A percentile compares a stretch with the other conserved stretches of the same genome.
These are phyloP conservation scores for Pseudocercospora eumusae DNA, from an alignment of 2,329 filamentous ascomycete species.

Conservation along the genomic window DNA sequence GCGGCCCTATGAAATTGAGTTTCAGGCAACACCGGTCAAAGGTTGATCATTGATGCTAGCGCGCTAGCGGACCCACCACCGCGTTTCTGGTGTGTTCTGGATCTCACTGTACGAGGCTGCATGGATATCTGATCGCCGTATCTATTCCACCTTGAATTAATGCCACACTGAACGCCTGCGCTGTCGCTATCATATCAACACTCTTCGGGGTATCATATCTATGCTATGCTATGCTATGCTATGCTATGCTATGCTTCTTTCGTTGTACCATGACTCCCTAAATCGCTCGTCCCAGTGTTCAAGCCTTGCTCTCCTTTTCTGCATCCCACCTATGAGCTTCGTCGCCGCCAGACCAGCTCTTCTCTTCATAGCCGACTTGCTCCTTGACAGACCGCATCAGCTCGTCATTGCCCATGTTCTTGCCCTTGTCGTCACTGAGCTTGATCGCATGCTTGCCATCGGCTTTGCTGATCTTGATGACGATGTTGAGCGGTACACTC, in stretches of 20 bases:
- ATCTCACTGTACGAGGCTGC: too few species aligned
- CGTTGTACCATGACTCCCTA: background rate
- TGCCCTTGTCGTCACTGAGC: constrained; percentile 82
- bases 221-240: constrained; percentile 13
- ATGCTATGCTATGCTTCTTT: constrained; percentile 8
- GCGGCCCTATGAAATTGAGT: background rate
- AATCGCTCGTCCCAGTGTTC: background rate
- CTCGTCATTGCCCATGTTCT: constrained; percentile 86
- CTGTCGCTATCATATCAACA: background rate
- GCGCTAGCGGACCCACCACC: background rate
- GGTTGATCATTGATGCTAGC: background rate
- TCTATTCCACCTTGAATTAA: background rate
- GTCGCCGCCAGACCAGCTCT: constrained; percentile 78
- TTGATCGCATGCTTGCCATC: constrained; percentile 82
- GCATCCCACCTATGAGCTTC: constrained; percentile 80
- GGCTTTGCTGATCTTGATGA: constrained; percentile 92
- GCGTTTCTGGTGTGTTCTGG: background rate
- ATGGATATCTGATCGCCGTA: too few species aligned
- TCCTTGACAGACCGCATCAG: constrained; percentile 82
- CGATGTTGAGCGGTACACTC: constrained; percentile 90
- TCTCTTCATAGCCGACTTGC: constrained; percentile 81
- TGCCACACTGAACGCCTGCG: background rate
- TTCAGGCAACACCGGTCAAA: background rate
- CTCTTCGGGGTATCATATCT: constrained; percentile 18
- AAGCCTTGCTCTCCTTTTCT: constrained; percentile 16